Evolutionary conservation across 768 basidiomycete genomes (phyloP).

Genomic region (Rhizopogon vulgaris): DNA sequence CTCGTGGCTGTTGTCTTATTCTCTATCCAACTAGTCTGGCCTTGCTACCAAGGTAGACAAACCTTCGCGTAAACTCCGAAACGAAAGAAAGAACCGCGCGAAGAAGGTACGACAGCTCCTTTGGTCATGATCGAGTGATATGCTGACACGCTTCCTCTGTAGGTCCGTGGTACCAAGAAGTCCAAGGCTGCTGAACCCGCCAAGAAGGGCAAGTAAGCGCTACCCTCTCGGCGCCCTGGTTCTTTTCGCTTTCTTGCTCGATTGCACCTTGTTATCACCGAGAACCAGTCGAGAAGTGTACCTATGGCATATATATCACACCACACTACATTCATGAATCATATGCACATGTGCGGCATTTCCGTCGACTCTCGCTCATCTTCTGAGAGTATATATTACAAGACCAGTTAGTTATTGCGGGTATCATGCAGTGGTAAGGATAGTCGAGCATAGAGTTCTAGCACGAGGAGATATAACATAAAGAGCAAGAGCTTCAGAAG

Average conservation of each 20-base stretch:
- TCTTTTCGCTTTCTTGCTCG: constrained; percentile 9
- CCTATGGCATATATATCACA: constrained; percentile 38
- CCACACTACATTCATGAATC: constrained; percentile 16
- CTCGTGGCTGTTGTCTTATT: not conserved
- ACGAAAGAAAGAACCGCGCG: constrained; percentile 98
- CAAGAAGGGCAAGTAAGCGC: constrained; percentile 85
- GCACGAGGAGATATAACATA: not conserved
- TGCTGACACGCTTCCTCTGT: constrained; percentile 12
- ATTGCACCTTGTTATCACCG: constrained; percentile 21
- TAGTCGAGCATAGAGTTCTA: constrained; percentile 10
- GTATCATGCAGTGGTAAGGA: constrained; percentile 21
- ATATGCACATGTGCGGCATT: constrained; percentile 19
- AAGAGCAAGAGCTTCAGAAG: constrained; percentile 39
- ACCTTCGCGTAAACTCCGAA: constrained; percentile 94
- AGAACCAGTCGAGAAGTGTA: constrained; percentile 35
- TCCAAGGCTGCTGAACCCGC: constrained; percentile 84
- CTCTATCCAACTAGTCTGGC: constrained; percentile 45
- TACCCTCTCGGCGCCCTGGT: constrained; percentile 15
- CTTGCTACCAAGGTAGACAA: constrained; percentile 75
- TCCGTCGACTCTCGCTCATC: constrained; percentile 17
- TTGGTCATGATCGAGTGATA: not conserved
- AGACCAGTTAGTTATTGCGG: constrained; percentile 26
- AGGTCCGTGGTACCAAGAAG: constrained; percentile 97
- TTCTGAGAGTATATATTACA: constrained; percentile 29
- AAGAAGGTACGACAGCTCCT: constrained; percentile 74